Percentiles rank a stretch among this genome's conserved stretches.
phyloP scores from a whole-genome alignment of 257 asterid genomes.

The Gynochthodes officinalis region DNA sequence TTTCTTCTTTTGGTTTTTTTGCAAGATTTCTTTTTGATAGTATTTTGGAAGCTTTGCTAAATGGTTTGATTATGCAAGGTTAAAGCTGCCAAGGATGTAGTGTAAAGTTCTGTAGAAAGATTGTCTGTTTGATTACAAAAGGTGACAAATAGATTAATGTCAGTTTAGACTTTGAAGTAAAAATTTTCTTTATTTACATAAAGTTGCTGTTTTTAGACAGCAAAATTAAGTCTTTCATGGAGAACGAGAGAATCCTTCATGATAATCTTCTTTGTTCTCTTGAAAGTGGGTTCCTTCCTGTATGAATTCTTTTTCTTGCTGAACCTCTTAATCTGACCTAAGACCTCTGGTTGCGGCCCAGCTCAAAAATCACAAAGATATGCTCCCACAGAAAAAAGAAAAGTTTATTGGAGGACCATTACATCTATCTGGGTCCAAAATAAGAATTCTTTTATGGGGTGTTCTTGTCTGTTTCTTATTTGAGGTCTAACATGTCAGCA shows the following conservation, averaged over 20 bases:
- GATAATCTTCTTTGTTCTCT: constrained; percentile 14
- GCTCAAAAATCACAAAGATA: constrained; percentile 32
- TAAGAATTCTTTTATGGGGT: constrained; percentile 11
- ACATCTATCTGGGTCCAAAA: constrained; percentile 20
- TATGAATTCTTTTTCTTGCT: constrained; percentile 10
- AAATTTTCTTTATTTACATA: neutral
- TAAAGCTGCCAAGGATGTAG: neutral
- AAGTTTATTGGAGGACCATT: constrained; percentile 23
- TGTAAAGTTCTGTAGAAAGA: constrained; percentile 10
- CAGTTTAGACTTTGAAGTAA: constrained; percentile 1
- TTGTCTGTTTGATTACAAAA: neutral
- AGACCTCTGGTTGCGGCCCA: constrained; percentile 34
- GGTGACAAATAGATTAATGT: neutral
- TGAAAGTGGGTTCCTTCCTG: constrained; percentile 9
- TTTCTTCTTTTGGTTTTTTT: neutral
- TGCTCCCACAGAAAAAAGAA: constrained; percentile 6
- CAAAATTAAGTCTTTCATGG: constrained; percentile 20
- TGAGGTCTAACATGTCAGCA: constrained; percentile 38
- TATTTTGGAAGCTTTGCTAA: neutral
- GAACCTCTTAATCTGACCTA: constrained; percentile 18
- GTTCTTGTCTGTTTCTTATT: constrained; percentile 28
- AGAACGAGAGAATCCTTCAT: constrained; percentile 21
- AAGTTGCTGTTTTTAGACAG: constrained; percentile 3
- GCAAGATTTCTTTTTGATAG: neutral
- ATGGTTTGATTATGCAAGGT: neutral